Percentiles rank a stretch among this genome's conserved stretches.
Evolutionary conservation across 2,329 filamentous ascomycete genomes (phyloP).

Genomic region (Pseudocercospora fijiensis): DNA sequence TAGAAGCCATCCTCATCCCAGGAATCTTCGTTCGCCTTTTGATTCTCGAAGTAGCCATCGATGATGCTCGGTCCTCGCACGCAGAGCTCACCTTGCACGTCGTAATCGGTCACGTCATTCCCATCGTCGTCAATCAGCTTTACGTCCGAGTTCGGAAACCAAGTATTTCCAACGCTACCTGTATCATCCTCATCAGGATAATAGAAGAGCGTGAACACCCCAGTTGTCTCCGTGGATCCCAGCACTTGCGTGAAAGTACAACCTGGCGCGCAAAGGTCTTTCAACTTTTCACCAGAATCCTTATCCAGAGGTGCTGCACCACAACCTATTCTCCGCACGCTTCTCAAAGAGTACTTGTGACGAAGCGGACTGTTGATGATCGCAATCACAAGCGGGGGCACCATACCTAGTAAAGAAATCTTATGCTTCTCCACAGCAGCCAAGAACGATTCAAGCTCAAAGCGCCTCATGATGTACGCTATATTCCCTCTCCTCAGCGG

Average conservation of each 20-base stretch:
- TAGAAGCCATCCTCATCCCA: not conserved
- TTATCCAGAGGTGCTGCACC: not conserved
- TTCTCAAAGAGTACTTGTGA: not conserved
- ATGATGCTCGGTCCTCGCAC: not conserved
- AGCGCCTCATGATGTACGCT: slow-evolving; percentile 10
- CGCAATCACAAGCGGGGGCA: not conserved
- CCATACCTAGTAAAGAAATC: not conserved
- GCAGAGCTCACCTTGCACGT: not conserved
- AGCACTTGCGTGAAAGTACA: not conserved
- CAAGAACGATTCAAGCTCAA: slow-evolving; percentile 13
- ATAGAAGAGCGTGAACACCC: not conserved
- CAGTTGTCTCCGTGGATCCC: not conserved
- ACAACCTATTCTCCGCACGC: not conserved
- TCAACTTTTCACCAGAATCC: not conserved
- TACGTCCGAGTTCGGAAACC: not conserved
- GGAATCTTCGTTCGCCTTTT: not conserved
- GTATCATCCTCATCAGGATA: not conserved
- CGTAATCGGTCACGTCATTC: not conserved
- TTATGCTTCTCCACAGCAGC: slow-evolving; percentile 1
- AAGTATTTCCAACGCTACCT: not conserved
- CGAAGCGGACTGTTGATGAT: not conserved
- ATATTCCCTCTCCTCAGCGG: not conserved
- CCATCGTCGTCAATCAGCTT: not conserved
- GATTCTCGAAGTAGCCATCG: not conserved
- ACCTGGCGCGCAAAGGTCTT: not conserved